Base-by-base conservation (phyloP, 345 rosid genomes). In the Capsella bursapastoris region DNA sequence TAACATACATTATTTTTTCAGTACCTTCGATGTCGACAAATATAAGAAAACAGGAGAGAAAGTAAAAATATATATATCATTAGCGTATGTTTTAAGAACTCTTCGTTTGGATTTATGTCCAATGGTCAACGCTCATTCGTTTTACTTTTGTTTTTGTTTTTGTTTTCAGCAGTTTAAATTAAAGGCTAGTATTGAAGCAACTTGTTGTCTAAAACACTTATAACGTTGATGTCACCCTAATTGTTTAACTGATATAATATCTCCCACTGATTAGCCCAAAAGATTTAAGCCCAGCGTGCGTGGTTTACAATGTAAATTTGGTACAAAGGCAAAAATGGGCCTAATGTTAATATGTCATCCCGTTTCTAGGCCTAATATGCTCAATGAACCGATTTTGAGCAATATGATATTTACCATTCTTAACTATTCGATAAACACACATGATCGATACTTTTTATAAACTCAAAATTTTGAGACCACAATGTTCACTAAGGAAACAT, bases 11-110 rank as follows among this genome's bases (percentile, higher is more conserved):
- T 22, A 18, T 22, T 22, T 22, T 22, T 22, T 22, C 25, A 22
- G 0, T 22, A 3, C 45, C 8, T 37, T n/a, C 38, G 64, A 29
- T 7, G 11, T 56, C 22, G 62, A 15, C 13, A 32, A n/a, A 32
- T 8, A 4, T n/a, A 14, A 32, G 25, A 32, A 0, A 57, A 32
- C 1, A 8, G 40, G 14, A 8, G 25, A 32, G 38, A 57, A 56
- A 57, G 4, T 57, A 12, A 57, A 8, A n/a, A 32, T 12, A 38
- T 60, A 59, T 59, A 37, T 59, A 60, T 60, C 31, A 3, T 60
- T 22, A 38, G 16, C 64, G 48, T 60, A 38, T 60, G 64, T 38
- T 38, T 22, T 38, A 11, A 38, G 68, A 70, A 50, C 68, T 60
- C 60, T 60, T 37, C 58, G 38, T 27, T 48, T 25, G 67, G 40